phyloP scores from a whole-genome alignment of 2,329 filamentous ascomycete genomes.

The Ascochyta clinopodiicola region DNA sequence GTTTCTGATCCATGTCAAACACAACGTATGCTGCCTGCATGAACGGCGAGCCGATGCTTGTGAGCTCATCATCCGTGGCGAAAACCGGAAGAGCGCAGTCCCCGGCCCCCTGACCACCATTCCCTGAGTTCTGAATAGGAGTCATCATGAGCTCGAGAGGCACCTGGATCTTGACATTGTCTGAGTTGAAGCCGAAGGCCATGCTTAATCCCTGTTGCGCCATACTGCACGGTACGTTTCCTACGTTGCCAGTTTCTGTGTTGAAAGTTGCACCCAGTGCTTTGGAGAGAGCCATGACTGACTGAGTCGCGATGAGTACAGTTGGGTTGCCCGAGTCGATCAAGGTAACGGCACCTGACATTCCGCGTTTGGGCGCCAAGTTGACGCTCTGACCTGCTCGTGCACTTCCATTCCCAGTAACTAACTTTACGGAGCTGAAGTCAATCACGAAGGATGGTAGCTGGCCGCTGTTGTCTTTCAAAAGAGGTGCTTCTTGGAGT shows the following conservation, averaged over 20 bases:
- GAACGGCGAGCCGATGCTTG: neutral
- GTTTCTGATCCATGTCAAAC: neutral
- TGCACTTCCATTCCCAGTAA: neutral
- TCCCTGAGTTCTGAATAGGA: neutral
- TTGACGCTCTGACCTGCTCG: neutral
- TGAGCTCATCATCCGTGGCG: neutral
- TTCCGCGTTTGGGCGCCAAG: too few relatives aligned
- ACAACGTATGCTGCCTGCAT: neutral
- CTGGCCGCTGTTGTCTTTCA: neutral
- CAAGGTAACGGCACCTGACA: too few relatives aligned
- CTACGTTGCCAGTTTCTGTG: too few relatives aligned
- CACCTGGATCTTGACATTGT: neutral
- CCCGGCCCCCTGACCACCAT: neutral
- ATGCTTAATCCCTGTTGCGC: neutral
- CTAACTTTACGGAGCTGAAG: neutral
- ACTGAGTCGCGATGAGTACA: too few relatives aligned
- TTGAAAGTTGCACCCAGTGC: too few relatives aligned
- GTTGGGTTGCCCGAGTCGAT: too few relatives aligned
- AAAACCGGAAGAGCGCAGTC: neutral
- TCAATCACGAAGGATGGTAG: neutral
- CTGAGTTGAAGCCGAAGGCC: neutral
- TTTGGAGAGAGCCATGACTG: too few relatives aligned
- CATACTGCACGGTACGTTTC: neutral
- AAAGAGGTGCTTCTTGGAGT: neutral
- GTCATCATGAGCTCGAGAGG: slow-evolving; percentile 1